Evolutionary conservation across 2,329 filamentous ascomycete genomes (phyloP), one percentile per base, ranked within the genome.

Genomic region (Penicillium decumbens): DNA sequence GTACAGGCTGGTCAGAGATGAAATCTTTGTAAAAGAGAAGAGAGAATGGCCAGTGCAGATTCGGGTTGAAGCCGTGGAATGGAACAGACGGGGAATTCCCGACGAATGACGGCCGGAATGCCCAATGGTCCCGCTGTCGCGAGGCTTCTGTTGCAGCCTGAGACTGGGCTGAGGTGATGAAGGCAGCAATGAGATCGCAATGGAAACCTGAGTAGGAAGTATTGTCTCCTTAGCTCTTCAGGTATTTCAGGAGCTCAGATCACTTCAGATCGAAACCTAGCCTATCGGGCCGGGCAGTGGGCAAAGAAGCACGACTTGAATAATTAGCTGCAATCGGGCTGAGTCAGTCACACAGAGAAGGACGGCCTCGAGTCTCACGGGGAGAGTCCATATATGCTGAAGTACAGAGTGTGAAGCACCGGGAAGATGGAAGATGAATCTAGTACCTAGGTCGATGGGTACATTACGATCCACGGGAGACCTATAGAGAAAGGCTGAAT

Each of bases 81-180:
- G 37, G 43, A 43, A 45, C 37, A 15, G 35, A 33, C 37, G 41
- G 28, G 30, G 35, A 33, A 44, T 32, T 28, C 39, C 33, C 40
- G 41, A 10, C 27, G 23, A 24, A 33, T 43, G 47, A 41, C 41
- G 37, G 27, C n/a, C n/a, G 47, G 47, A 53, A 50, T 53, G 47
- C 37, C 41, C 24, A 37, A 37, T 20, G 37, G 10, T 39, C 10
- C 37, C 24, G 15, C 20, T 24, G 37, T n/a, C 23, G 33, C 23
- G 18, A 15, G 5, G n/a, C 32, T 35, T 10, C 10, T 27, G 35
- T 15, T 2, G 38, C 20, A 25, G 38, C 15, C 33, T 12, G 33
- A 20, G 33, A 37, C 9, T 10, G 33, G 9, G 12, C 4, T 20
- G 33, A 37, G 15, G 18, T n/a, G 9, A 20, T 4, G 2, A 20